Conservation (phyloP, 2,329 filamentous ascomycete genomes). For the Alternaria metachromatica region DNA sequence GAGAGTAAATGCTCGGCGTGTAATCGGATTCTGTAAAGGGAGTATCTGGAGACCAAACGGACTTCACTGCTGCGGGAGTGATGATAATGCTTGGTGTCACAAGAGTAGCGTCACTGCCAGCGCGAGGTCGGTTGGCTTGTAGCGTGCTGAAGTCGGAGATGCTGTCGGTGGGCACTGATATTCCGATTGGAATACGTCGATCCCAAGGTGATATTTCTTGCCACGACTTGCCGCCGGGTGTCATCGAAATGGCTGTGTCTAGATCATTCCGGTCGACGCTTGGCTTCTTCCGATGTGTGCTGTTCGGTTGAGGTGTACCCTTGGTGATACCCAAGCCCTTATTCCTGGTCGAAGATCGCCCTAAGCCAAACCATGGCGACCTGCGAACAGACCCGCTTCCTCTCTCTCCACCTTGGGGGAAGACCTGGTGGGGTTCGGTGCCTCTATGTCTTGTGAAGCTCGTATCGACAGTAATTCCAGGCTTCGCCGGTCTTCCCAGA, state of each 20-base stretch:
- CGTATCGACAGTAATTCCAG: constrained; percentile 73
- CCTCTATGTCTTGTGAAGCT: constrained; percentile 63
- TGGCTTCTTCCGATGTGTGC: constrained; percentile 17
- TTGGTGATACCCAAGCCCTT: constrained; percentile 46
- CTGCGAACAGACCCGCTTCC: constrained; percentile 31
- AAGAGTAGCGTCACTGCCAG: constrained; percentile 43
- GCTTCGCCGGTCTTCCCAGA: constrained; percentile 63
- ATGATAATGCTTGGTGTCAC: constrained; percentile 61
- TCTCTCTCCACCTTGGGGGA: constrained; percentile 42
- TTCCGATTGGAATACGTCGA: constrained; percentile 75
- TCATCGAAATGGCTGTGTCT: constrained; percentile 38
- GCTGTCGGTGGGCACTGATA: constrained; percentile 66
- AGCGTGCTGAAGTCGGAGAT: constrained; percentile 50
- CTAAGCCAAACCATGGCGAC: constrained; percentile 40
- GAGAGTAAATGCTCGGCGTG: constrained; percentile 68
- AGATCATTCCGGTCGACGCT: constrained; percentile 31
- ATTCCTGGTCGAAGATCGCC: constrained; percentile 34
- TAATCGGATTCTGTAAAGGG: constrained; percentile 63
- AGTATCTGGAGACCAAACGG: constrained; percentile 66
- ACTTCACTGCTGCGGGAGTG: constrained; percentile 58
- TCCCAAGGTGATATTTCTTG: constrained; percentile 70
- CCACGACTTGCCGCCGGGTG: constrained; percentile 40
- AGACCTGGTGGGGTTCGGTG: constrained; percentile 56
- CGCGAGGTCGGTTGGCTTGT: constrained; percentile 45
- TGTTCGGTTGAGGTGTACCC: constrained; percentile 41